Conservation (phyloP, 1,284 basidiomycete genomes). For the Athelia sp. region DNA sequence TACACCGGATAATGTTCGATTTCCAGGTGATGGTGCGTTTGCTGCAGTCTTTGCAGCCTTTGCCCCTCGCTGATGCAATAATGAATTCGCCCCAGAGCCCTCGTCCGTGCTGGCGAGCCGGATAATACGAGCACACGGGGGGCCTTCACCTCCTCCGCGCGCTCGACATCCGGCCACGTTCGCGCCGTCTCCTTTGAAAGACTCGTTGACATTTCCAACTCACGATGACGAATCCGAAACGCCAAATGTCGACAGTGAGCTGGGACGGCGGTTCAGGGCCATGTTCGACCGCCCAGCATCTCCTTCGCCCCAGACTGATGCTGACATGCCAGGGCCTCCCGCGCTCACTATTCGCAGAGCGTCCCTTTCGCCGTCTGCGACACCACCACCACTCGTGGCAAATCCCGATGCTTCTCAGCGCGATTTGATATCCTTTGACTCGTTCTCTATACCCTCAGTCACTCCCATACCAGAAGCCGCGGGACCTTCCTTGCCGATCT, state of each 20-base stretch:
- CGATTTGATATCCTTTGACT: constrained; percentile 39
- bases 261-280: not conserved
- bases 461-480: constrained; percentile 5
- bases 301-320: not conserved
- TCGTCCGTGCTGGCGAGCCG: constrained; percentile 57
- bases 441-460: constrained; percentile 22
- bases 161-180: constrained; percentile 20
- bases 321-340: not conserved
- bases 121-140: constrained; percentile 63
- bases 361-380: not conserved
- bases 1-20: constrained; percentile 39
- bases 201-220: constrained; percentile 8
- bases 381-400: constrained; percentile 1
- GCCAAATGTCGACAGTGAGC: too few species aligned
- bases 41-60: too few species aligned
- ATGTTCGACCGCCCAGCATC: not conserved
- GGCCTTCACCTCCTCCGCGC: constrained; percentile 70
- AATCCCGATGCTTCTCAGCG: constrained; percentile 9
- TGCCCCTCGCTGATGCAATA: constrained; percentile 1
- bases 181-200: constrained; percentile 6
- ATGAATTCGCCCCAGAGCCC: constrained; percentile 41
- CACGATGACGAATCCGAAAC: not conserved
- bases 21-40: constrained; percentile 40
- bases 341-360: not conserved
- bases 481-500: constrained; percentile 17